These are phyloP conservation scores for Andrographis paniculata DNA, from an alignment of 305 asterid species.

Conservation along the genomic window DNA sequence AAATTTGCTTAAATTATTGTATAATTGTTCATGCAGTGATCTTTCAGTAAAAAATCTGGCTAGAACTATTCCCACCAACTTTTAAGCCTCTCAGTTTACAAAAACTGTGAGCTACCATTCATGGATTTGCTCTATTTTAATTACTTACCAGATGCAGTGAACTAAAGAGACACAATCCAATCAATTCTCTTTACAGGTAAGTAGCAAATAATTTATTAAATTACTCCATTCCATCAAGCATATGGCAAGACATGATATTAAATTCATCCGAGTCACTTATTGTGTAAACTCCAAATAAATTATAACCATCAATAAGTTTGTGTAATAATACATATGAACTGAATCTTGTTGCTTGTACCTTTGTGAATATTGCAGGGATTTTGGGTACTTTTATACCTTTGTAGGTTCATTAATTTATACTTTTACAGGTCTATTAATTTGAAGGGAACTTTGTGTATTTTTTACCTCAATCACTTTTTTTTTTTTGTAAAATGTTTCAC, in stretches of 20 bases:
- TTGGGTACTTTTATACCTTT: no score
- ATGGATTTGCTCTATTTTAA: not conserved
- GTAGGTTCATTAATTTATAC: no score
- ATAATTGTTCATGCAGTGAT: slow-evolving; percentile 45
- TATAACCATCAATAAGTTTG: no score
- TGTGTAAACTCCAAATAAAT: slow-evolving; percentile 44
- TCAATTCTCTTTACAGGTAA: slow-evolving; percentile 48
- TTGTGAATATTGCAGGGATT: slow-evolving; percentile 57
- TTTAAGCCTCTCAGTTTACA: slow-evolving; percentile 71
- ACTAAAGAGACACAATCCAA: slow-evolving; percentile 1
- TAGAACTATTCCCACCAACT: slow-evolving; percentile 74
- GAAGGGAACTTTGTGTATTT: no score
- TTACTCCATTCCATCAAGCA: slow-evolving; percentile 73
- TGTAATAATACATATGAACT: not conserved
- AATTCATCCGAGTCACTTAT: slow-evolving; percentile 52
- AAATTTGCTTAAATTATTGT: slow-evolving; percentile 16
- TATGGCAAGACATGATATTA: slow-evolving; percentile 69
- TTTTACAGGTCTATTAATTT: no score
- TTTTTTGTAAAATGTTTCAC: not conserved
- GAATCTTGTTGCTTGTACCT: not conserved
- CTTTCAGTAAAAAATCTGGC: slow-evolving; percentile 64
- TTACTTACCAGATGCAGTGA: not conserved
- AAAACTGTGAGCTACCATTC: slow-evolving; percentile 56
- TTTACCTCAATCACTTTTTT: not conserved
- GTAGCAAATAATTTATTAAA: slow-evolving; percentile 71